phyloP scores from a whole-genome alignment of 23 red algal genomes.

The Gracilariopsis chorda region DNA sequence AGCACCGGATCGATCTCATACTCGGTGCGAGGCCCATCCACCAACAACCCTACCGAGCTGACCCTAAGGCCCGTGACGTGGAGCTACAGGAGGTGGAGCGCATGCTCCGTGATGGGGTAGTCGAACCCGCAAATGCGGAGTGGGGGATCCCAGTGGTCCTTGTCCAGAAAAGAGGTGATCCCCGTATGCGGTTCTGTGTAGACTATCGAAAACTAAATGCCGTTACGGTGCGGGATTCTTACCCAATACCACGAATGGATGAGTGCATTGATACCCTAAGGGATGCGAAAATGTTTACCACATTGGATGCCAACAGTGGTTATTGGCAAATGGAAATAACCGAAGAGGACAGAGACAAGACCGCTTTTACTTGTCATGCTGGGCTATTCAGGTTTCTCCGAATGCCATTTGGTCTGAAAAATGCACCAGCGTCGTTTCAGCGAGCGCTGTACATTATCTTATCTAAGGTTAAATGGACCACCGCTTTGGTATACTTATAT shows the following conservation, averaged over 20 bases:
- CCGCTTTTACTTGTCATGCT: conserved; percentile 14
- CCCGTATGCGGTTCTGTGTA: not conserved
- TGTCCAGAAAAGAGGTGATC: not conserved
- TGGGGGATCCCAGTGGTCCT: not conserved
- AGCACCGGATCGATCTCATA: no score
- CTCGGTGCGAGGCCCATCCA: no score
- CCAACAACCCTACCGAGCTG: no score
- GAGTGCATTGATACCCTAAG: conserved; percentile 24
- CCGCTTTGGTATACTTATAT: conserved; percentile 22
- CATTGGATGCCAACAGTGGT: conserved; percentile 11
- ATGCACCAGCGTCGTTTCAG: conserved; percentile 38
- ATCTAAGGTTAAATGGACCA: not conserved
- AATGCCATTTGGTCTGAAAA: not conserved
- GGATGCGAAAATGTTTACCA: not conserved
- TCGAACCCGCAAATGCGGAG: not conserved
- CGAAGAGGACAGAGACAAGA: not conserved
- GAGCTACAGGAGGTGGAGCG: no score
- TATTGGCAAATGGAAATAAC: conserved; percentile 38
- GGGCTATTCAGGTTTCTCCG: conserved; percentile 9
- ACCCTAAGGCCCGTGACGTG: no score
- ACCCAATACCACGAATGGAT: conserved; percentile 39
- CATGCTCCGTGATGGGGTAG: not conserved
- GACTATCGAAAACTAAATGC: not conserved
- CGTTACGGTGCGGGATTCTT: not conserved
- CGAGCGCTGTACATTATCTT: conserved; percentile 42